Evolutionary conservation across 768 basidiomycete genomes (phyloP), one percentile per base, ranked within the genome.

Genomic region (Tricholoma hemisulphureum): DNA sequence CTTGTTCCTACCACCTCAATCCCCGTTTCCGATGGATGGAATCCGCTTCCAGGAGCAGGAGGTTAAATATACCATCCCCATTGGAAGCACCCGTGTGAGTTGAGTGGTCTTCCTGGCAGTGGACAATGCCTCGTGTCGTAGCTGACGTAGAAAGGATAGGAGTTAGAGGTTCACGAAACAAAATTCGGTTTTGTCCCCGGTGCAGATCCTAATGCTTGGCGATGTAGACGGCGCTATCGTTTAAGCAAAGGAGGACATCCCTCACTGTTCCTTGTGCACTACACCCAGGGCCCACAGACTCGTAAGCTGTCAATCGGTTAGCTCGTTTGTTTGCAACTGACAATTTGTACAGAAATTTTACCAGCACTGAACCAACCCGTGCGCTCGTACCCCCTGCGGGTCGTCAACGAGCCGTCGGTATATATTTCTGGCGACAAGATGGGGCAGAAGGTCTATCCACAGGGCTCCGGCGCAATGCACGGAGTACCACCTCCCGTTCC

Each of bases 161-260:
- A 93, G 70, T 78, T 94, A 14, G 92, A 93, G 73, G 79, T 93
- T 1, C 68, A 76, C 55, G 91, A 94, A 69, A 71, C 81, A 24
- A 91, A 88, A 67, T 86, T 72, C 63, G 91, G 92, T 2, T 94
- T 91, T 68, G 70, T 89, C n/a, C 91, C 91, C 14, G 80, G 80
- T 39, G 73, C 74, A 41, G 91, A 93, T 61, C 67, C 75, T 8
- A 75, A 67, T 58, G 91, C 92, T 28, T 88, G 80, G 70, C 85
- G 91, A 14, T 67, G 85, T 48, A 81, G 92, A 49, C 76, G 89
- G 50, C 84, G 89, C 6, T 93, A 82, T 68, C 85, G 91, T 34
- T 77, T 94, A 34, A 59, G 73, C 41, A 91, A 89, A 67, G 89
- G 89, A 26, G 89, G 89, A 0, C 83, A 89, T 63, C 81, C 85